Conservation (phyloP, 1,139 yeast species). For the Barnettozyma hawaiiensis region DNA sequence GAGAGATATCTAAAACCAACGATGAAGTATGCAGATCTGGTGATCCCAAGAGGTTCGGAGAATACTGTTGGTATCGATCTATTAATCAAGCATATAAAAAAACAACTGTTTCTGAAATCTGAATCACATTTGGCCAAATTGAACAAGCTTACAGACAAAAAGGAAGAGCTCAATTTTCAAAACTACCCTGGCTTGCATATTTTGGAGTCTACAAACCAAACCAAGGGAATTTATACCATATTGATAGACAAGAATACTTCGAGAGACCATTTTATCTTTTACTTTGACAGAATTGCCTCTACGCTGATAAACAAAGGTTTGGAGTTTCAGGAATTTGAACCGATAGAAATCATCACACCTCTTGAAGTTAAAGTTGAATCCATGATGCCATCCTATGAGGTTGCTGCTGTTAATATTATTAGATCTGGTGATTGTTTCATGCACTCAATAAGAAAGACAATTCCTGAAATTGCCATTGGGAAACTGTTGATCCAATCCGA, state of each 20-base stretch:
- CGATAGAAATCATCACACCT: slow-evolving; percentile 40
- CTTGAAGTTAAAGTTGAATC: slow-evolving; percentile 37
- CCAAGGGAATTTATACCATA: slow-evolving; percentile 66
- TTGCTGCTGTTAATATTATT: slow-evolving; percentile 72
- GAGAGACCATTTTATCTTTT: slow-evolving; percentile 77
- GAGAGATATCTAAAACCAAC: slow-evolving; percentile 73
- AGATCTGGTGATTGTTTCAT: slow-evolving; percentile 93
- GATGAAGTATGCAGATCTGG: slow-evolving; percentile 73
- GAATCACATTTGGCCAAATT: slow-evolving; percentile 57
- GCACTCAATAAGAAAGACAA: slow-evolving; percentile 64
- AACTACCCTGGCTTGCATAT: slow-evolving; percentile 25
- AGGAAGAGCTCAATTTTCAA: slow-evolving; percentile 24
- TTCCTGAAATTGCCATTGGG: slow-evolving; percentile 77
- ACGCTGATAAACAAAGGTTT: slow-evolving; percentile 64
- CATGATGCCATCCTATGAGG: slow-evolving; percentile 37
- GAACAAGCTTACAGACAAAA: slow-evolving; percentile 42
- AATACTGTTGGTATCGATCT: slow-evolving; percentile 73
- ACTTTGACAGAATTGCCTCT: slow-evolving; percentile 74
- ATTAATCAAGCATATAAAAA: slow-evolving; percentile 73
- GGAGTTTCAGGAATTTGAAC: slow-evolving; percentile 36
- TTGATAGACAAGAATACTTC: slow-evolving; percentile 49
- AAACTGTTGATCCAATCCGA: slow-evolving; percentile 85
- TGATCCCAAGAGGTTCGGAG: slow-evolving; percentile 85
- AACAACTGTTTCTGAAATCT: slow-evolving; percentile 63
- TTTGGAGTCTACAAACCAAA: slow-evolving; percentile 61